Conservation (phyloP, 179 eudicot species). For the Spinacia oleracea region DNA sequence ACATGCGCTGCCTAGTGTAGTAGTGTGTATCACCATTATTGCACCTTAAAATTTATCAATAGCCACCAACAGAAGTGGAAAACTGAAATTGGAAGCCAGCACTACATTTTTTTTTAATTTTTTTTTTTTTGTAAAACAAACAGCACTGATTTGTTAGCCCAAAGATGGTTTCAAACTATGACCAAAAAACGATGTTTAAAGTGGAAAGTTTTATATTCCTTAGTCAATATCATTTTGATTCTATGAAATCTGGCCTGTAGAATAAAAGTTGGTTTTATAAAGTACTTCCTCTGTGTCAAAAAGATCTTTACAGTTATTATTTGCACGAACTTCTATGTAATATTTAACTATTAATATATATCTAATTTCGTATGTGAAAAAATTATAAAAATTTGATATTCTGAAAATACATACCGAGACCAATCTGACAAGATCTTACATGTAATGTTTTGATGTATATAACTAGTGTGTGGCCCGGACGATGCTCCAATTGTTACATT, state of each 20-base stretch:
- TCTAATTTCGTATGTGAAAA: too few relatives aligned
- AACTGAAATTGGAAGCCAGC: conserved; percentile 21
- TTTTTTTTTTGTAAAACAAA: background rate
- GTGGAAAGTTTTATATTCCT: conserved; percentile 26
- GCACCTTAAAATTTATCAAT: conserved; percentile 15
- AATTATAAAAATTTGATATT: too few relatives aligned
- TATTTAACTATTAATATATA: too few relatives aligned
- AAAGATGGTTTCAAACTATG: background rate
- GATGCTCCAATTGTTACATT: too few relatives aligned
- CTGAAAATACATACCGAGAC: too few relatives aligned
- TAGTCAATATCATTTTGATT: background rate
- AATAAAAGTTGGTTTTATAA: conserved; percentile 19
- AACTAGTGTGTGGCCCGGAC: too few relatives aligned
- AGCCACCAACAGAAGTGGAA: conserved; percentile 27
- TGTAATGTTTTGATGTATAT: too few relatives aligned
- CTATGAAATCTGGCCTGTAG: background rate
- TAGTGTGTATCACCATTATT: conserved; percentile 13
- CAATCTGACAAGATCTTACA: too few relatives aligned
- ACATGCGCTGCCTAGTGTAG: background rate
- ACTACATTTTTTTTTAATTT: conserved; percentile 13
- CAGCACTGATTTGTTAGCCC: conserved; percentile 8
- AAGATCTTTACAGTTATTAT: too few relatives aligned
- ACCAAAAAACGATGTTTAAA: conserved; percentile 3
- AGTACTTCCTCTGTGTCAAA: too few relatives aligned
- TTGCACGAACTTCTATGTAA: too few relatives aligned